Percentiles rank a stretch among this genome's conserved stretches.
phyloP scores from a whole-genome alignment of 805 yeast genomes.

The Candida berthetii region DNA sequence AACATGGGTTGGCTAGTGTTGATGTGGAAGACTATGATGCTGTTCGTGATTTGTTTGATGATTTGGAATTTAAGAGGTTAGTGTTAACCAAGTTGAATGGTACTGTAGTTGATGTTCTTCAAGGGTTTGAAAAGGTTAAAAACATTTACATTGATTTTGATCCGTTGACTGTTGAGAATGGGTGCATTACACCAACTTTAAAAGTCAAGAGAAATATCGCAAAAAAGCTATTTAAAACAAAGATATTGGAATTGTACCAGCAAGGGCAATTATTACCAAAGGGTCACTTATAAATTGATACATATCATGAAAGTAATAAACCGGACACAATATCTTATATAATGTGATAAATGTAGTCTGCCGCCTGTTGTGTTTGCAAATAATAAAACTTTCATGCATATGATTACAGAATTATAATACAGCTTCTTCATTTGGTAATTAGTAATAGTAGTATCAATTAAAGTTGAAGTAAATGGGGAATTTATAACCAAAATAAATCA shows the following conservation, averaged over 20 bases:
- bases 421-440: no score
- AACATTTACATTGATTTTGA: slow-evolving; percentile 48
- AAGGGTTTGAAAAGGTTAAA: slow-evolving; percentile 58
- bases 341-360: no score
- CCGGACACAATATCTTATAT: no score
- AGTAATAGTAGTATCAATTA: no score
- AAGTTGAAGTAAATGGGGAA: no score
- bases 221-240: slow-evolving; percentile 32
- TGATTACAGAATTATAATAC: no score
- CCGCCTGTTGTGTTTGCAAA: no score
- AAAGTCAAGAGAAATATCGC: slow-evolving; percentile 48
- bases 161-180: slow-evolving; percentile 53
- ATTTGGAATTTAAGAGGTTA: neutral
- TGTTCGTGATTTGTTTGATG: slow-evolving; percentile 1
- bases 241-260: slow-evolving; percentile 36
- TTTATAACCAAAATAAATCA: no score
- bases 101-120: slow-evolving; percentile 23
- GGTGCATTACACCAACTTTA: slow-evolving; percentile 60
- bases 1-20: slow-evolving; percentile 1
- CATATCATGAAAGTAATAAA: no score
- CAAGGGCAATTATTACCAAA: slow-evolving; percentile 29
- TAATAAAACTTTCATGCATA: no score
- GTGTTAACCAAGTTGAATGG: neutral
- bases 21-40: slow-evolving; percentile 6
- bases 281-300: no score